Base-by-base conservation (phyloP, 139 green algal species). In the Closterium sp. region DNA sequence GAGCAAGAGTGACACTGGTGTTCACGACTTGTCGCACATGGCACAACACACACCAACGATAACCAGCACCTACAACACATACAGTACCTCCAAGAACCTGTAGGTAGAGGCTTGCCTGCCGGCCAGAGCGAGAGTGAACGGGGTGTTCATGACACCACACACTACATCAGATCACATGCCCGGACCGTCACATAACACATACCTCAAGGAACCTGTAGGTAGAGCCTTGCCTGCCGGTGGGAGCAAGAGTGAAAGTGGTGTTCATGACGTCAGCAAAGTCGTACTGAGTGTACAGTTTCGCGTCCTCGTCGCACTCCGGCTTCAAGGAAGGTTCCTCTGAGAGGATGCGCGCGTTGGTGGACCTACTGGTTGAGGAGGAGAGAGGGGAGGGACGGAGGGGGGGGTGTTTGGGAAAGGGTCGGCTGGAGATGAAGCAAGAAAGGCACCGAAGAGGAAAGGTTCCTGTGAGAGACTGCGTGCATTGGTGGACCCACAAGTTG, bases 321-420 rank as follows among this genome's bases (percentile, higher is more conserved):
- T 34, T 32, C n/a, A 86, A 33, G n/a, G n/a, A 33, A 86, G 81
- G 81, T 33, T 86, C n/a, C 81, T 86, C 81, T 19, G n/a, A 8
- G n/a, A 86, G 81, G 21, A 86, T 86, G 81, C 81, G 81, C 81
- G 81, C 81, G 81, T 86, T 86, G 81, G 81, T 86, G 19, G 81
- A 86, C 5, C 81, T 23, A 19, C 81, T 86, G 81, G 6, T 33
- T 4, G 69, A 30, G 81, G 8, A 34, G n/a, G 81, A 28, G 81
- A 33, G n/a, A 34, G 31, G 19, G 5, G 81, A 16, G 10, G 43
- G 9, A 84, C 69, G 69, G 9, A 7, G 5, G 6, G 36, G 6
- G 43, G 43, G 23, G 43, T 12, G 43, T n/a, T n/a, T n/a, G 43
- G 23, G 43, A 25, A 69, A 66, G 2, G 38, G 38, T n/a, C n/a